Base-by-base conservation (phyloP, 257 asterid genomes). In the Solanum dulcamara region DNA sequence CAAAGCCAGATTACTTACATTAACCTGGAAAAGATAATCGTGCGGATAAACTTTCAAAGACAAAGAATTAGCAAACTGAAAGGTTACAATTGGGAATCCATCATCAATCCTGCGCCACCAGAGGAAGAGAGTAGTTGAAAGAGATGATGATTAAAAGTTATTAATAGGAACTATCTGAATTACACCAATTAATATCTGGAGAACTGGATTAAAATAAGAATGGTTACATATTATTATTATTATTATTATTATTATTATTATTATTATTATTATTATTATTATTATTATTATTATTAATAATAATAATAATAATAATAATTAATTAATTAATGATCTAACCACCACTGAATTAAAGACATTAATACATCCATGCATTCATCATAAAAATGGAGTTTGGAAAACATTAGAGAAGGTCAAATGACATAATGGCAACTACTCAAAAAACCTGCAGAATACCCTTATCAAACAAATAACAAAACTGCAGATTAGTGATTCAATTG, bases 31-130 rank as follows among this genome's bases (percentile, higher is more conserved):
- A 82, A 93, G 88, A 90, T 93, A 93, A 68, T 91, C 89, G 55
- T 87, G 96, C 51, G 97, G 94, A 87, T 91, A 88, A 86, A 89
- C 96, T 4, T 89, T 80, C 91, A 93, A 85, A 35, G 85, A 30
- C 59, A 90, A 86, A n/a, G 91, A 87, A 83, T 86, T 86, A 60
- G 88, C 90, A 84, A 92, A 93, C 68, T 67, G 89, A 85, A 93
- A 91, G 59, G 88, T 88, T 87, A 93, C 84, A n/a, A 91, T 87
- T 32, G 97, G 97, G 86, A 92, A 93, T 79, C 93, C 93, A 53
- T 88, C 90, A 86, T 92, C 96, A 83, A 93, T 74, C 68, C 97
- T 93, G 94, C 92, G 88, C 53, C 68, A 40, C 74, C 62, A 83
- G 35, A 85, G 24, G 9, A 68, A 85, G 62, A n/a, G 30, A 67